phyloP scores from a whole-genome alignment of 805 yeast species.

The Debaryomyces hansenii region DNA sequence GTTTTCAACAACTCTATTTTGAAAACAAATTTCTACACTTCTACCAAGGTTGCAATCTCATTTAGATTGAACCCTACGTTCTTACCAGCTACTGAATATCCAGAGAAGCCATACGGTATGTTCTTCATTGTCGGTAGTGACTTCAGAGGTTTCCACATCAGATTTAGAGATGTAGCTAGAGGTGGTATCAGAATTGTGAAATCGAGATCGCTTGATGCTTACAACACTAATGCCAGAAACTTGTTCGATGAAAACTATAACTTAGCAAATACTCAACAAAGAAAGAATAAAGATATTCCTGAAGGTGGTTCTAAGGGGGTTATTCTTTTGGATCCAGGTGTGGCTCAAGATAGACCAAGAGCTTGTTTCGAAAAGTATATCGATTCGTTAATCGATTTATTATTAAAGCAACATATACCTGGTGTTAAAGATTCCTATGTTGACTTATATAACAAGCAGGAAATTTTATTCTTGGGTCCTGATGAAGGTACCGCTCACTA shows the following conservation, averaged over 20 bases:
- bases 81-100: conserved; percentile 83
- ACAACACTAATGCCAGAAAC: conserved; percentile 78
- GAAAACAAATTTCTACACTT: conserved; percentile 91
- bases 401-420: conserved; percentile 68
- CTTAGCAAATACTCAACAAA: conserved; percentile 93
- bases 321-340: conserved; percentile 75
- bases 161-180: conserved; percentile 96
- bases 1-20: conserved; percentile 82
- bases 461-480: conserved; percentile 97
- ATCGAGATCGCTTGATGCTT: conserved; percentile 82
- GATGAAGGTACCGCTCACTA: conserved; percentile 97
- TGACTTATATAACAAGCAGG: conserved; percentile 80
- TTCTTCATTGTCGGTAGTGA: conserved; percentile 95
- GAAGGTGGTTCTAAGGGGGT: conserved; percentile 99
- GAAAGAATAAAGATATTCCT: conserved; percentile 96
- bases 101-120: conserved; percentile 92
- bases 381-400: conserved; percentile 84
- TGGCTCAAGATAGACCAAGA: conserved; percentile 74
- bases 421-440: conserved; percentile 82
- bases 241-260: conserved; percentile 96
- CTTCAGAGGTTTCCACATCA: conserved; percentile 94
- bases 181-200: conserved; percentile 97
- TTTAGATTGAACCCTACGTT: conserved; percentile 87
- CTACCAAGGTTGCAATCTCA: conserved; percentile 92
- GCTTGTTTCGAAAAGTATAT: conserved; percentile 90